Evolutionary conservation across 2,329 filamentous ascomycete species (phyloP).

Genomic region (Lasiodiplodia sp.): DNA sequence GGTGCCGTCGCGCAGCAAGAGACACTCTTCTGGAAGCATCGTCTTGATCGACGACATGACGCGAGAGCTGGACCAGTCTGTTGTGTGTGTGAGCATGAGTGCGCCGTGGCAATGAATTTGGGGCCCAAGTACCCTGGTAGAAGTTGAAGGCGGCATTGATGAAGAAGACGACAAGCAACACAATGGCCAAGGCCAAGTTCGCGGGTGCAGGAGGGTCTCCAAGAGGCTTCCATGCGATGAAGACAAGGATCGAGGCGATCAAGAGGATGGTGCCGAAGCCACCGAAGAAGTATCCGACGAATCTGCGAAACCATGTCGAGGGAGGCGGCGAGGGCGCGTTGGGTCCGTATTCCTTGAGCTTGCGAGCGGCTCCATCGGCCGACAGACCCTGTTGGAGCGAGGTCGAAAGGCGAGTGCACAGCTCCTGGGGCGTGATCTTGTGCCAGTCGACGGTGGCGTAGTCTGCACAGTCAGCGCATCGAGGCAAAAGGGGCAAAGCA

Average conservation of each 20-base stretch:
- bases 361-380: slow-evolving; percentile 61
- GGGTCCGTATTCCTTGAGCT: slow-evolving; percentile 66
- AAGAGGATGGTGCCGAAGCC: slow-evolving; percentile 78
- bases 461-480: slow-evolving; percentile 33
- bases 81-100: slow-evolving; percentile 60
- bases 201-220: slow-evolving; percentile 74
- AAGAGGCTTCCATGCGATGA: slow-evolving; percentile 78
- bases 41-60: slow-evolving; percentile 82
- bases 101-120: slow-evolving; percentile 37
- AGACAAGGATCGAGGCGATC: slow-evolving; percentile 73
- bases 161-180: slow-evolving; percentile 73
- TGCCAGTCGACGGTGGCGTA: slow-evolving; percentile 72
- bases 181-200: slow-evolving; percentile 76
- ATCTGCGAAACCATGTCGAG: slow-evolving; percentile 64
- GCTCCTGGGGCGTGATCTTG: slow-evolving; percentile 63
- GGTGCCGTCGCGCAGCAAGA: slow-evolving; percentile 67
- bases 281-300: slow-evolving; percentile 76
- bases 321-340: slow-evolving; percentile 73
- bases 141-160: slow-evolving; percentile 65
- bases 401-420: slow-evolving; percentile 66
- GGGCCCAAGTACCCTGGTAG: slow-evolving; percentile 45
- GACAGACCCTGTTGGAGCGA: slow-evolving; percentile 67
- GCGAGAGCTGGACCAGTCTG: slow-evolving; percentile 75
- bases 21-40: slow-evolving; percentile 78
- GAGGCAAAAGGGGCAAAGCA: slow-evolving; percentile 28